These are phyloP conservation scores for Hypoxylon sp. DNA, from an alignment of 2,329 filamentous ascomycete genomes.

Conservation along the genomic window DNA sequence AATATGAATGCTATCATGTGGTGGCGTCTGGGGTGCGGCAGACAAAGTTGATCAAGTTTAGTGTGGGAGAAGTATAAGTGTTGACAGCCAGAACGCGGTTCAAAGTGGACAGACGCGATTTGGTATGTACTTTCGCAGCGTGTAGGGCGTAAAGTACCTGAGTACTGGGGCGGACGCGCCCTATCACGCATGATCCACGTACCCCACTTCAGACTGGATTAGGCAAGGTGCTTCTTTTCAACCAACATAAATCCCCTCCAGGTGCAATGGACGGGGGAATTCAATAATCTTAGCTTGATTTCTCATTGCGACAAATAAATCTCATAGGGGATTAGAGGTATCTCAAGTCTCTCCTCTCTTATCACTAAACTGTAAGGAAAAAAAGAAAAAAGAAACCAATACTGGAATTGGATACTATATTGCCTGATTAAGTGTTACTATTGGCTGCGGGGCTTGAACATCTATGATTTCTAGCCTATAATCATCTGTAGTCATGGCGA, in stretches of 20 bases:
- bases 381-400: background rate
- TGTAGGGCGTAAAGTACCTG: conserved; percentile 29
- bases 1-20: conserved; percentile 32
- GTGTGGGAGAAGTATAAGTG: conserved; percentile 35
- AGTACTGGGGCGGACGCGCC: background rate
- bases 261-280: background rate
- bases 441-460: background rate
- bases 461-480: background rate
- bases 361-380: no score
- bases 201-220: conserved; percentile 7
- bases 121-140: conserved; percentile 20
- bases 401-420: background rate
- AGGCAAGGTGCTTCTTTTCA: conserved; percentile 16
- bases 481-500: background rate
- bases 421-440: conserved; percentile 1
- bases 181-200: conserved; percentile 10
- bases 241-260: conserved; percentile 18
- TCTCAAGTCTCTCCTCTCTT: no score
- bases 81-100: conserved; percentile 39
- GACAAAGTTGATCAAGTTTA: conserved; percentile 23
- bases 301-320: background rate
- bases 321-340: background rate
- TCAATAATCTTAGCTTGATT: background rate
- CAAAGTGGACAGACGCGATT: conserved; percentile 40
- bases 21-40: conserved; percentile 15